phyloP scores from a whole-genome alignment of 768 basidiomycete genomes.

The Fomitopsis pulvina region DNA sequence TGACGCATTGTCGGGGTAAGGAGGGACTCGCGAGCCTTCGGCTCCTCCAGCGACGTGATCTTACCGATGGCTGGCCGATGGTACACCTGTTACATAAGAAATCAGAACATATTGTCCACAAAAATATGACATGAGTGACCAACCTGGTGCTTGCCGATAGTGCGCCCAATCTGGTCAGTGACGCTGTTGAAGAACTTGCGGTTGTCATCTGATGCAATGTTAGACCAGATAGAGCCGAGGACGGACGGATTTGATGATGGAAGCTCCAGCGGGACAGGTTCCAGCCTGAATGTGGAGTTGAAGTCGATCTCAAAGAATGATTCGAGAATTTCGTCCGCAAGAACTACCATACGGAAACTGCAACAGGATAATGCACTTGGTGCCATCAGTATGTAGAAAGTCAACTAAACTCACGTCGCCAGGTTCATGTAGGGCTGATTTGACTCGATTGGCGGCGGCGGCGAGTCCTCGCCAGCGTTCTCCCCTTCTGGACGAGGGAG shows the following conservation, averaged over 20 bases:
- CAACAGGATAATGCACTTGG: neutral
- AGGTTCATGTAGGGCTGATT: conserved; percentile 93
- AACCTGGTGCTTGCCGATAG: conserved; percentile 89
- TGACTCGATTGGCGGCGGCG: conserved; percentile 46
- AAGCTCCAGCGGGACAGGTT: conserved; percentile 62
- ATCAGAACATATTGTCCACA: too few species aligned
- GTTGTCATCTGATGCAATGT: conserved; percentile 86
- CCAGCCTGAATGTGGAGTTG: conserved; percentile 79
- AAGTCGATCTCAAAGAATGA: conserved; percentile 95
- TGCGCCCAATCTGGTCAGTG: conserved; percentile 91
- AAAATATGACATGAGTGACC: conserved; percentile 12
- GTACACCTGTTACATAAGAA: conserved; percentile 60
- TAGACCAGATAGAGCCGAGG: conserved; percentile 81
- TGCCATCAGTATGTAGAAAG: neutral
- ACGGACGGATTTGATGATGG: conserved; percentile 53
- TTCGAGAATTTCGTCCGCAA: conserved; percentile 94
- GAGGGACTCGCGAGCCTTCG: conserved; percentile 82
- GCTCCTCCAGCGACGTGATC: conserved; percentile 77
- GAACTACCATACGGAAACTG: conserved; percentile 97
- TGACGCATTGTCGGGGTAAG: conserved; percentile 65
- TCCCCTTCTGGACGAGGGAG: conserved; percentile 46
- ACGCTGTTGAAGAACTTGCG: conserved; percentile 90
- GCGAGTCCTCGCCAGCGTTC: conserved; percentile 29
- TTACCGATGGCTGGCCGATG: conserved; percentile 84
- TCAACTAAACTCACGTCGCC: conserved; percentile 51